Conservation (phyloP, 2,329 filamentous ascomycete genomes). For the Epichloe hybrida region DNA sequence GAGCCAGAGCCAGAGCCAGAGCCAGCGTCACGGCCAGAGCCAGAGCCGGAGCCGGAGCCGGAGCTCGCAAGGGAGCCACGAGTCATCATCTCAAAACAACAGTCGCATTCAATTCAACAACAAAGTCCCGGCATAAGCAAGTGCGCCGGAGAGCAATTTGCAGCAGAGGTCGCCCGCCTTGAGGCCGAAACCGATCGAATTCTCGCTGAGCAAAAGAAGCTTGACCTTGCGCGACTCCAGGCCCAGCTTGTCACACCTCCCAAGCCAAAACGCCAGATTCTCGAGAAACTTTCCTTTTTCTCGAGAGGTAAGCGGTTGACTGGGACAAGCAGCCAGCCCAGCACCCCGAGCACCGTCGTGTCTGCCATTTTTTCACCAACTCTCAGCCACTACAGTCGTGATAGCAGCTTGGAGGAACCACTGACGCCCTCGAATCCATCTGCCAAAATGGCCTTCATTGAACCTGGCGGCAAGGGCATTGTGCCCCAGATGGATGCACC, state of each 20-base stretch:
- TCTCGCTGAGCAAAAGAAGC: conserved; percentile 35
- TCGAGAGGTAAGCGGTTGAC: conserved; percentile 28
- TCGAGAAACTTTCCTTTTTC: conserved; percentile 36
- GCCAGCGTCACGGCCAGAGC: not conserved
- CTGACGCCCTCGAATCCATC: conserved; percentile 8
- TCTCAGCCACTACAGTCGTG: conserved; percentile 20
- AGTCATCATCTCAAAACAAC: not conserved
- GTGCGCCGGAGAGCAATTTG: conserved; percentile 12
- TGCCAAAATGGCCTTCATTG: conserved; percentile 26
- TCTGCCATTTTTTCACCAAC: conserved; percentile 24
- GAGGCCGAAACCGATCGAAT: conserved; percentile 35
- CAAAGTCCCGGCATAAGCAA: not conserved
- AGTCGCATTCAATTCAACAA: not conserved
- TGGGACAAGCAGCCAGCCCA: conserved; percentile 16
- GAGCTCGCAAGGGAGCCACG: not conserved
- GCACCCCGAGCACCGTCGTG: conserved; percentile 20
- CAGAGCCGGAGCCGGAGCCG: not conserved
- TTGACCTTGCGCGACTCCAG: conserved; percentile 32
- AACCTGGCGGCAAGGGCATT: conserved; percentile 31
- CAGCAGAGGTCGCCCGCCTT: conserved; percentile 28
- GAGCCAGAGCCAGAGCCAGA: not conserved
- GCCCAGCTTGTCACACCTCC: conserved; percentile 25
- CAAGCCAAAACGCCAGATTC: conserved; percentile 24
- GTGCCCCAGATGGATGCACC: conserved; percentile 56
- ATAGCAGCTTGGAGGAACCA: conserved; percentile 21